These are phyloP conservation scores for Hypoxylon sp. DNA, from an alignment of 2,329 filamentous ascomycete genomes.

Conservation along the genomic window DNA sequence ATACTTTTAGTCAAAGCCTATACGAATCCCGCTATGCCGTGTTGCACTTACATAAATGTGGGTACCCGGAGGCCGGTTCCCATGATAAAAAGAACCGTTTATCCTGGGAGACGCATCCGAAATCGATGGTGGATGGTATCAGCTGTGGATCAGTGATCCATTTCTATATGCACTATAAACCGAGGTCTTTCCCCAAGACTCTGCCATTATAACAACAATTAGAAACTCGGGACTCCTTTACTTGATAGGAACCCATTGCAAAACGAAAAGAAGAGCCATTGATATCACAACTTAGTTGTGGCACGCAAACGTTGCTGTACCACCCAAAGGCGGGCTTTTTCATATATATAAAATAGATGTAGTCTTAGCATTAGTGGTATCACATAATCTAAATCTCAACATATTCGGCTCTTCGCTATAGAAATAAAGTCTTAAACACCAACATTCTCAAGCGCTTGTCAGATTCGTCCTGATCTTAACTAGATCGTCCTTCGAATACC, in stretches of 20 bases:
- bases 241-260: neutral
- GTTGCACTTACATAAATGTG: slow-evolving; percentile 1
- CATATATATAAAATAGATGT: neutral
- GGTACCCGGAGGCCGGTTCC: slow-evolving; percentile 3
- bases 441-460: slow-evolving; percentile 40
- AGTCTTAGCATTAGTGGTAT: slow-evolving; percentile 12
- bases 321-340: neutral
- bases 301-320: neutral
- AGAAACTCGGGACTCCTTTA: neutral
- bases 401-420: slow-evolving; percentile 12
- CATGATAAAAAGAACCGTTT: neutral
- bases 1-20: slow-evolving; percentile 1
- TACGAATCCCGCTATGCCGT: neutral
- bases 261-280: neutral
- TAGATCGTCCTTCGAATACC: slow-evolving; percentile 64
- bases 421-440: neutral
- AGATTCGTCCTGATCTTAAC: slow-evolving; percentile 65
- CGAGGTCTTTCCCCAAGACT: neutral
- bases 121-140: neutral
- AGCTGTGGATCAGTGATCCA: neutral
- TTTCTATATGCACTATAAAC: neutral
- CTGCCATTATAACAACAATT: neutral
- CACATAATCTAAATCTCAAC: slow-evolving; percentile 8
- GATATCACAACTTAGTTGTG: slow-evolving; percentile 2
- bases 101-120: neutral